phyloP scores from a whole-genome alignment of 1,284 basidiomycete species.

The Sanghuangporus sanghuang region DNA sequence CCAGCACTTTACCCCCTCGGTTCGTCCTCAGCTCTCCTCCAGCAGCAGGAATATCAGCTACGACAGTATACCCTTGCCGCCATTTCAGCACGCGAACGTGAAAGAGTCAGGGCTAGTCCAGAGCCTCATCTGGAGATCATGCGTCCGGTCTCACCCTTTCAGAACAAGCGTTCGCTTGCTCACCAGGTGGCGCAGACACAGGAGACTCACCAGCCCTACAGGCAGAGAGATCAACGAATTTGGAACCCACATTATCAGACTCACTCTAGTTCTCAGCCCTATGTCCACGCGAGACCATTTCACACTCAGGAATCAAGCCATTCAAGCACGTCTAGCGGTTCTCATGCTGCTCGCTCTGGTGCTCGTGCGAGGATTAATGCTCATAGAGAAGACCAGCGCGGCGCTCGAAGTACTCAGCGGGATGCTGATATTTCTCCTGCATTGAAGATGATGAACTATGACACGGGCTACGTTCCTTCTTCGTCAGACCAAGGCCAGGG shows the following conservation, averaged over 20 bases:
- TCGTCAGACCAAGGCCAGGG: slow-evolving; percentile 6
- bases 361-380: not conserved
- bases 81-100: slow-evolving; percentile 13
- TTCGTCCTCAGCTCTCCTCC: not conserved
- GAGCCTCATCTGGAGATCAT: slow-evolving; percentile 15
- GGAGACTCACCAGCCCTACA: not conserved
- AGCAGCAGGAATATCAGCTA: not conserved
- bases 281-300: slow-evolving; percentile 2
- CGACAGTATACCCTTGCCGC: not conserved
- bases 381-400: slow-evolving; percentile 1
- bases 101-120: slow-evolving; percentile 8
- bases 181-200: slow-evolving; percentile 6
- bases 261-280: slow-evolving; percentile 5
- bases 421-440: slow-evolving; percentile 12
- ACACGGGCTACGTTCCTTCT: not conserved
- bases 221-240: not conserved
- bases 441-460: slow-evolving; percentile 12
- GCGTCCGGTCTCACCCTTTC: slow-evolving; percentile 16
- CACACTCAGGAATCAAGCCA: slow-evolving; percentile 1
- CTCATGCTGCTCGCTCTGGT: not conserved
- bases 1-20: not conserved
- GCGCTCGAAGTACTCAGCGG: not conserved
- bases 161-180: slow-evolving; percentile 7
- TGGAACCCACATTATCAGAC: slow-evolving; percentile 6
- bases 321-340: not conserved